Base-by-base conservation (phyloP, 306 rosid species). In the Luffa aegyptiaca region DNA sequence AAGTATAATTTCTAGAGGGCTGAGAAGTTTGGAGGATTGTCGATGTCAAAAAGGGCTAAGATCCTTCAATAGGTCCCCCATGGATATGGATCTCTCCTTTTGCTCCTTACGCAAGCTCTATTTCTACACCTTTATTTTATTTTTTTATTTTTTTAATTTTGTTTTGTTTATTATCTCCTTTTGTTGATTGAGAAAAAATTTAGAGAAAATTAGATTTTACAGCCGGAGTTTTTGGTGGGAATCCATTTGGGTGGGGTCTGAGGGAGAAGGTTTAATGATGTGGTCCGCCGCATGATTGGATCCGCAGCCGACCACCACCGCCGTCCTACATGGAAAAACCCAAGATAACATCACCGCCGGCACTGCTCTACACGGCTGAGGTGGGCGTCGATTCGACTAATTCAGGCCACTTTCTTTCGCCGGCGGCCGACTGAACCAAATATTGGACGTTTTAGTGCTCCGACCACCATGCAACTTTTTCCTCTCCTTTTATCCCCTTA, bases 251-350 rank as follows among this genome's bases (percentile, higher is more conserved):
- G 81, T 82, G 81, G 79, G 78, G 78, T 17, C 77, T 45, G 18
- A 11, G 11, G 53, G 42, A 46, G 77, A 81, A 80, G 48, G 78
- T 81, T 62, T 79, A 88, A 88, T 89, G 85, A 90, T 92, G 89
- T 31, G 83, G 89, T 88, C 85, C 90, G 87, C 92, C 92, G 89
- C 90, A 83, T 85, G 91, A 86, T 86, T 87, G 81, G 84, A 84
- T 76, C 89, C 88, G 82, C 89, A 75, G 88, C 90, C 90, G 97
- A 89, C 92, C 88, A 87, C 82, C 90, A 85, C 93, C 61, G 61
- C 78, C 78, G 78, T 74, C 61, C 78, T 74, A 51, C 88, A 91
- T 90, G 95, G 93, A 86, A 89, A 81, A 44, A 20, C 75, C 72
- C 79, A 82, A 75, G 86, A 89, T 81, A 83, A 83, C 82, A 79